Evolutionary conservation across 352 stramenopile genomes (phyloP).

Genomic region (Pythium scleroteichum): DNA sequence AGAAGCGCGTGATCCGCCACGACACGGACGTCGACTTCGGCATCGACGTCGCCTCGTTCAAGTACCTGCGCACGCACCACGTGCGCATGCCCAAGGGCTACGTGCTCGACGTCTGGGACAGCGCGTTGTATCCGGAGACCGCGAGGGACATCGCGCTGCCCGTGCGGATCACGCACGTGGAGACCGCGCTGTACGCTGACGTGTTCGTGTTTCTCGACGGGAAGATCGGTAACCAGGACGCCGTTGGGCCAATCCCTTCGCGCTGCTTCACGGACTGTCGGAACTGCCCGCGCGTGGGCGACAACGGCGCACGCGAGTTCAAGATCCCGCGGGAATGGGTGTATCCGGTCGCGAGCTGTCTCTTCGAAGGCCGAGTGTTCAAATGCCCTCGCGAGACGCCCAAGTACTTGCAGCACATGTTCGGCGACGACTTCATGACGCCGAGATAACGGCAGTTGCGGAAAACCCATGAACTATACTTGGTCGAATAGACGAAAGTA

Average conservation of each 20-base stretch:
- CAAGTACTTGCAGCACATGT: slow-evolving; percentile 30
- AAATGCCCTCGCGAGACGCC: slow-evolving; percentile 23
- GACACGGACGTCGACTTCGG: slow-evolving; percentile 31
- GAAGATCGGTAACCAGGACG: slow-evolving; percentile 9
- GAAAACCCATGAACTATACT: too few relatives aligned
- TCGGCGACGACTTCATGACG: slow-evolving; percentile 14
- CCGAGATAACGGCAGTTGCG: background rate
- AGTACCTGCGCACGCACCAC: slow-evolving; percentile 6
- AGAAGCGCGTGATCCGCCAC: slow-evolving; percentile 27
- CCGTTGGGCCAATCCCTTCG: slow-evolving; percentile 19
- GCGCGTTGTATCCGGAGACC: slow-evolving; percentile 7
- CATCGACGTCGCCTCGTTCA: slow-evolving; percentile 19
- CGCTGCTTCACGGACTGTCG: slow-evolving; percentile 24
- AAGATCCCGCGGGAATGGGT: slow-evolving; percentile 26
- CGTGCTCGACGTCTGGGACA: slow-evolving; percentile 20
- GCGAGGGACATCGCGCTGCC: slow-evolving; percentile 24
- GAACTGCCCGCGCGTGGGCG: slow-evolving; percentile 1
- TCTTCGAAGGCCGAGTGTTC: slow-evolving; percentile 22
- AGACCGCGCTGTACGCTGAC: slow-evolving; percentile 6
- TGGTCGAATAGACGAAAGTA: too few relatives aligned
- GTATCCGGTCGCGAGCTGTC: slow-evolving; percentile 8
- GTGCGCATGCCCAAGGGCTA: slow-evolving; percentile 22
- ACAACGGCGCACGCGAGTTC: slow-evolving; percentile 9
- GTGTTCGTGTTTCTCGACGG: slow-evolving; percentile 5
- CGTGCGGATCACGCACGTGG: slow-evolving; percentile 19